These are phyloP conservation scores for Fraxinus baroniana DNA, from an alignment of 305 asterid species.

Conservation along the genomic window DNA sequence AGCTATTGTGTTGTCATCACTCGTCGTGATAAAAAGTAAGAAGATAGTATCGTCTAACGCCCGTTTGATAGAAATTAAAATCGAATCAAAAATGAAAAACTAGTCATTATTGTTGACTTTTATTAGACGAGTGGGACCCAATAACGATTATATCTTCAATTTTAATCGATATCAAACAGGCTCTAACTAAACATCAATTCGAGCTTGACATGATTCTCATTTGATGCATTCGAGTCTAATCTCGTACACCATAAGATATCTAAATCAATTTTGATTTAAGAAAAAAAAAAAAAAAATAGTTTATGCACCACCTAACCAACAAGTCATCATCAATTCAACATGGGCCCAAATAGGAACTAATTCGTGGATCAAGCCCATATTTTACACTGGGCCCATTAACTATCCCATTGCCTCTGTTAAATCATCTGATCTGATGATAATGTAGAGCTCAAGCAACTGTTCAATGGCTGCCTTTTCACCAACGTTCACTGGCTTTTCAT, in stretches of 20 bases:
- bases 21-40: background rate
- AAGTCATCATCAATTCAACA: background rate
- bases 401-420: background rate
- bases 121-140: no score
- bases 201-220: background rate
- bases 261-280: background rate
- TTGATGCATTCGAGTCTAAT: background rate
- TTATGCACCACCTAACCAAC: background rate
- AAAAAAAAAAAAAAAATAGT: no score
- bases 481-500: constrained; percentile 28
- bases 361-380: background rate
- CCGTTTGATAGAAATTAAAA: no score
- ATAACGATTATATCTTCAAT: no score
- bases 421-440: background rate
- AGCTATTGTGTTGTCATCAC: no score
- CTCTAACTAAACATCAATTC: background rate
- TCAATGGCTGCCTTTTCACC: constrained; percentile 47
- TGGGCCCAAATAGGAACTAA: background rate
- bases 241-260: background rate
- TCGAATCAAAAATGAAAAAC: no score
- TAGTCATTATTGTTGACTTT: no score
- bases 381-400: background rate
- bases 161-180: no score
- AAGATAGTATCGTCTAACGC: background rate
- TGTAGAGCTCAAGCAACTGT: background rate